Conservation (phyloP, 2,329 filamentous ascomycete genomes). For the Westerdykella aurantiaca region DNA sequence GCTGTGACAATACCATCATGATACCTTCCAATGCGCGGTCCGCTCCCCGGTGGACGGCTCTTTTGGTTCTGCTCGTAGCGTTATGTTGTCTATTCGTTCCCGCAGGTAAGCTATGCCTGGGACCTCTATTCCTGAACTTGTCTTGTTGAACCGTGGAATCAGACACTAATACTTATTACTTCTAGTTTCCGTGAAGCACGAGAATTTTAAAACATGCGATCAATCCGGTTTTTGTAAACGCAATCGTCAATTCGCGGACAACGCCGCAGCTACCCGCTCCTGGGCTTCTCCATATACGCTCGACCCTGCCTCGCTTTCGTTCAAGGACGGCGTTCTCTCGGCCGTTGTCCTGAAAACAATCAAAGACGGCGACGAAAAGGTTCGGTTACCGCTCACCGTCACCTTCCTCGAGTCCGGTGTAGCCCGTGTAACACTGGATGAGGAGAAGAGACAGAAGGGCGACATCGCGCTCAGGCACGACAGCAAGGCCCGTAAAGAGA, state of each 20-base stretch:
- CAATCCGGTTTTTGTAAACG: conserved; percentile 97
- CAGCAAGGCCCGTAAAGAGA: conserved; percentile 79
- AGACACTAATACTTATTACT: conserved; percentile 8
- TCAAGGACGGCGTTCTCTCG: conserved; percentile 74
- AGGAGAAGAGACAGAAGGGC: conserved; percentile 82
- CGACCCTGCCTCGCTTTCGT: conserved; percentile 62
- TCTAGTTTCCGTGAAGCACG: conserved; percentile 79
- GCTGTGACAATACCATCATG: conserved; percentile 12
- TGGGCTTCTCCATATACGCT: conserved; percentile 82
- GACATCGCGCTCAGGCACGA: conserved; percentile 82
- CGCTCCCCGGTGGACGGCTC: conserved; percentile 56
- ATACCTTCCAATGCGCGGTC: conserved; percentile 36
- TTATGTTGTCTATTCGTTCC: conserved; percentile 33
- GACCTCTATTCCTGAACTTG: neutral
- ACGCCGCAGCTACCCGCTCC: conserved; percentile 57
- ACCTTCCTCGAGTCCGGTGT: conserved; percentile 87
- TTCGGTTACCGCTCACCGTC: conserved; percentile 75
- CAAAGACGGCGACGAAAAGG: conserved; percentile 58
- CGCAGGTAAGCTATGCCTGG: conserved; percentile 25
- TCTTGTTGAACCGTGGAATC: neutral
- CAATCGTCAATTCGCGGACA: conserved; percentile 84
- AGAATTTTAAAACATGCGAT: conserved; percentile 94
- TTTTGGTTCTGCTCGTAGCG: conserved; percentile 28
- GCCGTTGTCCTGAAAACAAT: conserved; percentile 78
- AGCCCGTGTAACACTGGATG: conserved; percentile 81